Percentiles rank a stretch among this genome's conserved stretches.
Evolutionary conservation across 139 green algal genomes (phyloP).

Genomic region (Axilococcus clingmanii): DNA sequence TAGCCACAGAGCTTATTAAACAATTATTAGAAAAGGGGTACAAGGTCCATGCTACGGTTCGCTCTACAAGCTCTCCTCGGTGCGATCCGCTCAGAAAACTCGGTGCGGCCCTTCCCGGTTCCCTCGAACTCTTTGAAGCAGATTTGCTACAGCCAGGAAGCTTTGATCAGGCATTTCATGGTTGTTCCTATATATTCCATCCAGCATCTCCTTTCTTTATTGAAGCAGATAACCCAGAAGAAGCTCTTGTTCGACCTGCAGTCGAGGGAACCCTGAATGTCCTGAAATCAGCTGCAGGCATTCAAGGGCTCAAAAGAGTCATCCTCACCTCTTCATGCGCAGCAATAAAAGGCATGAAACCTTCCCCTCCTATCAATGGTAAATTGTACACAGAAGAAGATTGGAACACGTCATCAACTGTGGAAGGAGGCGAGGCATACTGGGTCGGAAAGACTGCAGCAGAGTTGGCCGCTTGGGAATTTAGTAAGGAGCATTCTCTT

Average conservation of each 20-base stretch:
- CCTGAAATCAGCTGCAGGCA: slow-evolving; percentile 35
- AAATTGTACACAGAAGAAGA: slow-evolving; percentile 55
- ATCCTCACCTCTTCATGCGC: slow-evolving; percentile 54
- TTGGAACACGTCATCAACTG: slow-evolving; percentile 52
- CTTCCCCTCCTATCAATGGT: slow-evolving; percentile 30
- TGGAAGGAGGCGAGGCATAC: slow-evolving; percentile 55
- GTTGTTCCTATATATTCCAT: slow-evolving; percentile 60
- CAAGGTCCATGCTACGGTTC: slow-evolving; percentile 35
- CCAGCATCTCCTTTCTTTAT: slow-evolving; percentile 59
- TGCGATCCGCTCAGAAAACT: background rate
- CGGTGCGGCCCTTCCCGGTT: slow-evolving; percentile 5
- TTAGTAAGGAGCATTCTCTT: slow-evolving; percentile 37
- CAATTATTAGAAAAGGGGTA: slow-evolving; percentile 43
- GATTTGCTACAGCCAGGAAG: slow-evolving; percentile 29
- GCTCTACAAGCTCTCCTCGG: slow-evolving; percentile 1
- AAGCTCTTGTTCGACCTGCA: slow-evolving; percentile 53
- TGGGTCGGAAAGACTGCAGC: slow-evolving; percentile 62
- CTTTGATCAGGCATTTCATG: slow-evolving; percentile 31
- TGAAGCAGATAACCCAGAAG: slow-evolving; percentile 33
- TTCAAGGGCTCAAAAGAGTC: slow-evolving; percentile 37
- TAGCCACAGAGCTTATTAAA: slow-evolving; percentile 37
- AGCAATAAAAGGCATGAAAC: slow-evolving; percentile 40
- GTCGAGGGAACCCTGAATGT: slow-evolving; percentile 53
- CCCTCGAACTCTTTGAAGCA: slow-evolving; percentile 31
- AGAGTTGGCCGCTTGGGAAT: slow-evolving; percentile 51